Evolutionary conservation across 169 alveolate genomes (phyloP), one percentile per base, ranked within the genome.

Genomic region (Eimeria sp.): DNA sequence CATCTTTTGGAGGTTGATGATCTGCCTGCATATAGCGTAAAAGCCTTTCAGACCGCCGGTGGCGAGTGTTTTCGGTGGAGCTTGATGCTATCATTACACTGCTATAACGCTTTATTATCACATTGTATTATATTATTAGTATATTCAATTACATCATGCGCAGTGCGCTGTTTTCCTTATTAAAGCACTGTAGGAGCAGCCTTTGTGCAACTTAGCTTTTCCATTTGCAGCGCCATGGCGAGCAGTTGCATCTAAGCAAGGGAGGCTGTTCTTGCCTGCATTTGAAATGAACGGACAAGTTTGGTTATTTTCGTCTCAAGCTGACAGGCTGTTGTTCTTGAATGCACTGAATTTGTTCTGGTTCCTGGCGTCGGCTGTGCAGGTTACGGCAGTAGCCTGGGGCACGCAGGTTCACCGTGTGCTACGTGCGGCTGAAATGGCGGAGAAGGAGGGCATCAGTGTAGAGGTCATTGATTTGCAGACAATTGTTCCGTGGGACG

Each of bases 401-500:
- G 99, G 99, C 65, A 96, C 98, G 34, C 98, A 98, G 65, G 98
- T 98, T 10, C 97, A 97, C 92, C 95, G 96, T 80, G 96, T 97
- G 97, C 97, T 97, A 97, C 97, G 98, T 94, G 99, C 99, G 78
- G 99, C 99, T 5, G 98, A 98, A 80, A 82, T 96, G 96, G 99
- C 99, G 34, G 97, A 98, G 95, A 97, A 98, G 89, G 98, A 98
- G 89, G 99, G 99, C 40, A 97, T 99, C 40, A 97, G 98, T 49
- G 98, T 98, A 87, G 99, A 99, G 96, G 98, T 99, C 45, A 86
- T 99, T 54, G 99, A 99, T 97, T 96, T 99, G 80, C 99, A 99
- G 95, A 99, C 99, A n/a, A 98, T 99, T 83, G 94, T 98, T 78
- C 99, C 99, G 25, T 99, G 99, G 99, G 99, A 99, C 96, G 98